Base-by-base conservation (phyloP, 306 rosid species). In the Trifolium fragiferum region DNA sequence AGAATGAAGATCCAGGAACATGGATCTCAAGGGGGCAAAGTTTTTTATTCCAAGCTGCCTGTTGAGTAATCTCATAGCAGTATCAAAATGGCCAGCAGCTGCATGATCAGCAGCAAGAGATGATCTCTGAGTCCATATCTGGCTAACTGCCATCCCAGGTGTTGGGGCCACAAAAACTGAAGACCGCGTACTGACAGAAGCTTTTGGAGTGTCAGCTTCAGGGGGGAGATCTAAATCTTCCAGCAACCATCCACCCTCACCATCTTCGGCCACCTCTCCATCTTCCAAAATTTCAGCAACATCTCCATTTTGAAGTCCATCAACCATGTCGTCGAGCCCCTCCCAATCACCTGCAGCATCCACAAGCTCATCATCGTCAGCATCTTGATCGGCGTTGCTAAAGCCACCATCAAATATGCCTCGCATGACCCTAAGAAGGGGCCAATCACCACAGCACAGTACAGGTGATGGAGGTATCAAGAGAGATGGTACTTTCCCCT, bases 101-200 rank as follows among this genome's bases (percentile, higher is more conserved):
- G 86, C 97, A 81, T 93, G 98, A 76, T 93, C 98, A 73, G 98
- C 98, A 11, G 98, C 98, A 76, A 93, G 93, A 64, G 97, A 90
- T 46, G 98, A 90, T 46, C 81, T 87, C 83, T 93, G 98, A 77
- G 68, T 84, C 98, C 98, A 93, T 72, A 93, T 90, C 83, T 93
- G 96, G 82, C 83, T 88, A 12, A 90, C 96, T 19, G 98, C 89
- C 96, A 90, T 89, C 76, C 98, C 98, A 80, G 89, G 90, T 55
- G 95, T 87, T 51, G 98, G 98, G 76, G 96, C 87, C 54, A 90
- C 89, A 71, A 93, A 93, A 63, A 64, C 89, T 13, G 89, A 76
- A 44, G 90, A 80, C 20, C 74, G 91, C 11, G 91, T 41, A 77
- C 87, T 78, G 46, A 79, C 78, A 13, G 90, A 87, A 66, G 87